Conservation (phyloP, 768 basidiomycete species). For the Neoboletus magnificus region DNA sequence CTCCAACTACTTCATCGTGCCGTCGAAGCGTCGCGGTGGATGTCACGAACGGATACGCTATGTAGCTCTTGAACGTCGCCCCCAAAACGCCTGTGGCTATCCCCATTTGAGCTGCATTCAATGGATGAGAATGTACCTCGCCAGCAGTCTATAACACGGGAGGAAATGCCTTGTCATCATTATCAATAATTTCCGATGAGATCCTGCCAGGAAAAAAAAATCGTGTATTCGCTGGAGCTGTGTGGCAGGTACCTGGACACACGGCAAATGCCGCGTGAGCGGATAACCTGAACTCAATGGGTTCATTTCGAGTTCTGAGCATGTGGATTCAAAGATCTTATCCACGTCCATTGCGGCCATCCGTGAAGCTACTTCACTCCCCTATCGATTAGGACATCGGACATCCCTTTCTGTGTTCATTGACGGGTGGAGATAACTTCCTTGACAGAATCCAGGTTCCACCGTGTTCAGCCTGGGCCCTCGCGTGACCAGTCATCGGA, state of each 20-base stretch:
- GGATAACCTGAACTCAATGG: not conserved
- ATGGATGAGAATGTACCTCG: not conserved
- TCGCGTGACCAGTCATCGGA: not conserved
- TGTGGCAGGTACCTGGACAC: not conserved
- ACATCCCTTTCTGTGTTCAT: not conserved
- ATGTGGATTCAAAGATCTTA: constrained; percentile 3
- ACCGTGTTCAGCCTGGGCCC: not conserved
- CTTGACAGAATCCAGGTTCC: constrained; percentile 5
- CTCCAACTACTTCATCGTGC: not conserved
- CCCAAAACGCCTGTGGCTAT: not conserved
- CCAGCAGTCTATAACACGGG: not conserved
- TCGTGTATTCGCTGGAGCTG: not conserved
- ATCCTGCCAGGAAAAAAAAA: not conserved
- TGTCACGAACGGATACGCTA: not conserved
- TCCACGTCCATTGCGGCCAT: constrained; percentile 11
- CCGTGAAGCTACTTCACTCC: not conserved
- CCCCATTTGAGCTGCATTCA: not conserved
- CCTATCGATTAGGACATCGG: not conserved
- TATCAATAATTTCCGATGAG: not conserved
- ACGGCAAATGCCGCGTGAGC: constrained; percentile 16
- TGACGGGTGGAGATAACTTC: not conserved
- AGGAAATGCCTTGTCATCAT: not conserved
- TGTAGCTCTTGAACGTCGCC: not conserved
- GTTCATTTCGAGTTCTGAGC: not conserved
- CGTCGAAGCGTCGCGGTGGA: not conserved